Conservation (phyloP, 768 basidiomycete genomes). For the Dioszegia crocea region DNA sequence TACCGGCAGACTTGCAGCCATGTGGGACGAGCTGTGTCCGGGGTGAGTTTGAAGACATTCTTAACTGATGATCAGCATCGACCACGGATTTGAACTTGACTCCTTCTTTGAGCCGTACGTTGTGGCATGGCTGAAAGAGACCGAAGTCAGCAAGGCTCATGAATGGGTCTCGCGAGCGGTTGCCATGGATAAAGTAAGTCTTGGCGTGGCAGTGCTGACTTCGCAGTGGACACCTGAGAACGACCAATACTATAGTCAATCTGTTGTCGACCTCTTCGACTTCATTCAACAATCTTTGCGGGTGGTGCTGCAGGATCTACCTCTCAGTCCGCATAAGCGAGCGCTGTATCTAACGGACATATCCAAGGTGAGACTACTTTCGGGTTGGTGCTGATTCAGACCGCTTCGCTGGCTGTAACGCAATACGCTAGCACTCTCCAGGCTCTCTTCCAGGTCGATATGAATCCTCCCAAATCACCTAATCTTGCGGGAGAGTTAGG, state of each 20-base stretch:
- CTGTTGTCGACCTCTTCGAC: slow-evolving; percentile 48
- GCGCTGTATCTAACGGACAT: slow-evolving; percentile 48
- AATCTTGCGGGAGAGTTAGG: slow-evolving; percentile 28
- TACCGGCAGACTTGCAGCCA: slow-evolving; percentile 28
- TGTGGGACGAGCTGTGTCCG: slow-evolving; percentile 47
- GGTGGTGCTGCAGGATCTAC: slow-evolving; percentile 42
- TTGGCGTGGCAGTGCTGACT: not conserved
- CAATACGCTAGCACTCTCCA: slow-evolving; percentile 46
- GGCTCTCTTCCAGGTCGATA: slow-evolving; percentile 42
- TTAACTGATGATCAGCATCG: slow-evolving; percentile 21
- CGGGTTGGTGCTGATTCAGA: slow-evolving; percentile 15
- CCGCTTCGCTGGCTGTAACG: slow-evolving; percentile 37
- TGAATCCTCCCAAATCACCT: slow-evolving; percentile 24
- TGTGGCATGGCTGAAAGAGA: slow-evolving; percentile 43
- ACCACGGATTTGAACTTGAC: slow-evolving; percentile 46
- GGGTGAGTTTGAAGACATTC: slow-evolving; percentile 17
- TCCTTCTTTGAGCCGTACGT: slow-evolving; percentile 49
- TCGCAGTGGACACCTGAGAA: slow-evolving; percentile 47
- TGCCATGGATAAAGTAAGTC: slow-evolving; percentile 46
- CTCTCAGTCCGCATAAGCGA: slow-evolving; percentile 44
- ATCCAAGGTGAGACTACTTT: slow-evolving; percentile 39
- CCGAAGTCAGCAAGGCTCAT: slow-evolving; percentile 39
- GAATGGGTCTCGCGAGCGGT: slow-evolving; percentile 49
- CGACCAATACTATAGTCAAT: slow-evolving; percentile 41
- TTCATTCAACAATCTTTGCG: slow-evolving; percentile 40